phyloP scores from a whole-genome alignment of 768 basidiomycete species.

The Psilocybe azurescens region DNA sequence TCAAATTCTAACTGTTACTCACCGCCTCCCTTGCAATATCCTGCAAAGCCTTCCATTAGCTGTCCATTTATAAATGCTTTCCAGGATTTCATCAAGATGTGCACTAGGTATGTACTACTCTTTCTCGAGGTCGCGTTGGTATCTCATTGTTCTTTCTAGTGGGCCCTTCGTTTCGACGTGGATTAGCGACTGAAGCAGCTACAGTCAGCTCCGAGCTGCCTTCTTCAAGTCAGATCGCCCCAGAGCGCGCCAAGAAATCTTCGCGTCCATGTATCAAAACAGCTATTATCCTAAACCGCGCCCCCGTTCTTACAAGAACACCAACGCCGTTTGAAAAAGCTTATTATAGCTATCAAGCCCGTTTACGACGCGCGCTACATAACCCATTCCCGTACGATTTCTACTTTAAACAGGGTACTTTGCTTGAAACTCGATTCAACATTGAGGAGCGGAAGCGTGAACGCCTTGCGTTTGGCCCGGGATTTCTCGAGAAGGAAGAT shows the following conservation, averaged over 20 bases:
- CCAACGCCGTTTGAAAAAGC: slow-evolving; percentile 78
- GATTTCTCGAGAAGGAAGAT: slow-evolving; percentile 54
- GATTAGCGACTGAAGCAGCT: slow-evolving; percentile 49
- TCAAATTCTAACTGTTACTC: not conserved
- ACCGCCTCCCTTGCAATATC: not conserved
- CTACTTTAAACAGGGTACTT: slow-evolving; percentile 92
- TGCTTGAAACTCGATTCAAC: slow-evolving; percentile 81
- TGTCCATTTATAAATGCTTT: slow-evolving; percentile 22
- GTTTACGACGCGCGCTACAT: slow-evolving; percentile 83
- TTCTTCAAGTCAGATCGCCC: slow-evolving; percentile 8
- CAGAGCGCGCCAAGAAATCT: slow-evolving; percentile 31
- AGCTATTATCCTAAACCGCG: slow-evolving; percentile 78
- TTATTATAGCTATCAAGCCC: slow-evolving; percentile 83
- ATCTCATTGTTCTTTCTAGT: slow-evolving; percentile 5
- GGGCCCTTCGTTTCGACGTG: slow-evolving; percentile 34
- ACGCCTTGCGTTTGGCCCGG: slow-evolving; percentile 71
- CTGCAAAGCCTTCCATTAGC: slow-evolving; percentile 1
- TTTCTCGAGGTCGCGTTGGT: not conserved
- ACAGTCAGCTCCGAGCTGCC: slow-evolving; percentile 21
- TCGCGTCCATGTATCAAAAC: slow-evolving; percentile 51
- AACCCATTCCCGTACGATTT: slow-evolving; percentile 90
- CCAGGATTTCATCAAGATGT: slow-evolving; percentile 25
- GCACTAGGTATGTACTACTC: slow-evolving; percentile 20
- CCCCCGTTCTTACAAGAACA: slow-evolving; percentile 75
- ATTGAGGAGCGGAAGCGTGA: slow-evolving; percentile 79